Conservation (phyloP, 768 basidiomycete genomes). For the Naganishia onofrii region DNA sequence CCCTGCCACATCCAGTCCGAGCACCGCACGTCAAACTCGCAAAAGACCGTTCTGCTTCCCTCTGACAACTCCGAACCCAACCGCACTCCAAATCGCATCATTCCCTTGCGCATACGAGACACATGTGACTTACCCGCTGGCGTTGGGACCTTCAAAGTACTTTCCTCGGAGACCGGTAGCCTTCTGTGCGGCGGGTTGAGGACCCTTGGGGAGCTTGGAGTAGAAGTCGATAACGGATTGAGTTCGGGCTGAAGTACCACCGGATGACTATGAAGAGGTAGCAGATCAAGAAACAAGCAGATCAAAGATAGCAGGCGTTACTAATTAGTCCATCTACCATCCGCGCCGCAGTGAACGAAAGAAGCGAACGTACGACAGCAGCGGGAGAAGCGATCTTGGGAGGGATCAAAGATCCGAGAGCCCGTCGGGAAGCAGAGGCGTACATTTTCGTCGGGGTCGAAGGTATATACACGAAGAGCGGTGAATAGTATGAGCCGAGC, state of each 20-base stretch:
- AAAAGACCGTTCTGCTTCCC: background rate
- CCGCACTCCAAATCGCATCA: background rate
- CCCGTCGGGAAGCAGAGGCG: conserved; percentile 76
- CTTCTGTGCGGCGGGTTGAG: conserved; percentile 61
- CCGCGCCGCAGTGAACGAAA: background rate
- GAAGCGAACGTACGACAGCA: conserved; percentile 65
- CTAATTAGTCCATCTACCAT: too few species aligned
- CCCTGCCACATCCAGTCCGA: too few species aligned
- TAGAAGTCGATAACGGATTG: conserved; percentile 89
- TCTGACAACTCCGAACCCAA: background rate
- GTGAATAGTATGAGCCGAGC: background rate
- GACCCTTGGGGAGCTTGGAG: conserved; percentile 91
- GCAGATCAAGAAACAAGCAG: background rate
- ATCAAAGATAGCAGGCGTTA: background rate
- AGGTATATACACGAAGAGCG: conserved; percentile 8
- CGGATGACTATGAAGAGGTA: conserved; percentile 60
- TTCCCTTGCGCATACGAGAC: background rate
- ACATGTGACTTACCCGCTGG: conserved; percentile 53
- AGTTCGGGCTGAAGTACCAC: conserved; percentile 76
- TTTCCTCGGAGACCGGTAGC: conserved; percentile 68
- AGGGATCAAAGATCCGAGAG: conserved; percentile 79
- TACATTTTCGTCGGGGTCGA: conserved; percentile 59
- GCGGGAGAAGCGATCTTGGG: conserved; percentile 92
- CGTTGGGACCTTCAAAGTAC: conserved; percentile 82
- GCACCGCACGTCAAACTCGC: too few species aligned